Evolutionary conservation across 257 asterid genomes (phyloP).

Genomic region (Fraxinus anomala): DNA sequence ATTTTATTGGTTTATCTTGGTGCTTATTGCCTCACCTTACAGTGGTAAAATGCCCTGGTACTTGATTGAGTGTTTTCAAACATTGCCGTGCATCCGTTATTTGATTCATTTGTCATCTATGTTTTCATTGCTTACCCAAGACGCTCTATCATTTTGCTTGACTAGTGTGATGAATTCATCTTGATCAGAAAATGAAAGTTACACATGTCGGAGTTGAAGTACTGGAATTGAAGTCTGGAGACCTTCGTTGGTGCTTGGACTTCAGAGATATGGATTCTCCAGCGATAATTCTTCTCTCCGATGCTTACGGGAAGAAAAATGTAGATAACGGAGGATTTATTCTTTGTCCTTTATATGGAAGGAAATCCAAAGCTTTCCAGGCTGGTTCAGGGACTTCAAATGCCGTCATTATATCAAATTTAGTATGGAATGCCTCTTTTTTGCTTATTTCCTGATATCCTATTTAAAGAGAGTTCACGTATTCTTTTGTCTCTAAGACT

Average conservation of each 20-base stretch:
- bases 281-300: conserved; percentile 71
- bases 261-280: conserved; percentile 98
- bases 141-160: conserved; percentile 6
- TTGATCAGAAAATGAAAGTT: conserved; percentile 84
- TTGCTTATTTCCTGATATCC: conserved; percentile 17
- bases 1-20: not conserved
- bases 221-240: conserved; percentile 83
- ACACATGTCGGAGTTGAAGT: conserved; percentile 90
- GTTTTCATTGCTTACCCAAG: conserved; percentile 1
- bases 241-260: conserved; percentile 97
- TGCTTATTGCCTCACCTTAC: not conserved
- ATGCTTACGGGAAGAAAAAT: conserved; percentile 80
- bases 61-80: not conserved
- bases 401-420: conserved; percentile 60
- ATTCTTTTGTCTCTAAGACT: not conserved
- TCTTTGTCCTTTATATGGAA: conserved; percentile 89
- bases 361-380: conserved; percentile 97
- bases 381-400: conserved; percentile 93
- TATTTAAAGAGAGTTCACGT: not conserved
- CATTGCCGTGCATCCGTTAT: not conserved
- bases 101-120: conserved; percentile 2
- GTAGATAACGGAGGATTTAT: conserved; percentile 78
- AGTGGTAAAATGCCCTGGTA: not conserved
- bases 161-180: conserved; percentile 22
- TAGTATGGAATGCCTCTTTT: conserved; percentile 48